Conservation (phyloP, 441 rosid genomes). For the Gossypium aridum region DNA sequence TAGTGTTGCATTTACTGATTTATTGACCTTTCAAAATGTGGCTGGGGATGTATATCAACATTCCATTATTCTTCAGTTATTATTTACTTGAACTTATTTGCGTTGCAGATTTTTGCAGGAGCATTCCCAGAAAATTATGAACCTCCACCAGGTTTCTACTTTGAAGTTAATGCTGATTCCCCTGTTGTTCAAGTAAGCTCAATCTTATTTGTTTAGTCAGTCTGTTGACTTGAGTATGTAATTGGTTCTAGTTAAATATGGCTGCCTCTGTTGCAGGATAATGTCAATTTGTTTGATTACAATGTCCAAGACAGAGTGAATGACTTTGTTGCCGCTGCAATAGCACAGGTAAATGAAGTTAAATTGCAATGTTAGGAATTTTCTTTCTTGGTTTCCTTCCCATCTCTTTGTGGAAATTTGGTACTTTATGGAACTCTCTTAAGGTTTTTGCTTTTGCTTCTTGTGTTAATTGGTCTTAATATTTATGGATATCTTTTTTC, state of each 20-base stretch:
- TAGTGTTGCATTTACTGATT: neutral
- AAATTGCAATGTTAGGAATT: neutral
- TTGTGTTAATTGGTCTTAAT: neutral
- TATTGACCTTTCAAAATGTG: neutral
- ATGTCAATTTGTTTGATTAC: constrained; percentile 83
- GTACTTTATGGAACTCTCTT: neutral
- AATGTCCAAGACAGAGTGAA: constrained; percentile 90
- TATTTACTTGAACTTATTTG: constrained; percentile 13
- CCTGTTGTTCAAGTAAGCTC: constrained; percentile 77
- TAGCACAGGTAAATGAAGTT: constrained; percentile 62
- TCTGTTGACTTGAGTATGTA: constrained; percentile 18
- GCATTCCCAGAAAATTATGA: constrained; percentile 94
- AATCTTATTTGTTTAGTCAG: constrained; percentile 7
- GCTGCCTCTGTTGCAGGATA: constrained; percentile 52
- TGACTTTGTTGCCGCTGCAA: constrained; percentile 86
- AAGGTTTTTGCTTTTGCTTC: constrained; percentile 6
- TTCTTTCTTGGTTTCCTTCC: constrained; percentile 6
- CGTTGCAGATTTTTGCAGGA: constrained; percentile 85
- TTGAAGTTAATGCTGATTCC: constrained; percentile 77
- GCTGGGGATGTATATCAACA: neutral
- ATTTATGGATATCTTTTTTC: neutral
- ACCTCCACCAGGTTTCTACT: constrained; percentile 98
- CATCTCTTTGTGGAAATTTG: neutral
- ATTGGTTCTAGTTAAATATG: constrained; percentile 17
- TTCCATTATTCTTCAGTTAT: neutral